Evolutionary conservation across 129 eudicot species (phyloP).

Genomic region (Artemisia tridentata): DNA sequence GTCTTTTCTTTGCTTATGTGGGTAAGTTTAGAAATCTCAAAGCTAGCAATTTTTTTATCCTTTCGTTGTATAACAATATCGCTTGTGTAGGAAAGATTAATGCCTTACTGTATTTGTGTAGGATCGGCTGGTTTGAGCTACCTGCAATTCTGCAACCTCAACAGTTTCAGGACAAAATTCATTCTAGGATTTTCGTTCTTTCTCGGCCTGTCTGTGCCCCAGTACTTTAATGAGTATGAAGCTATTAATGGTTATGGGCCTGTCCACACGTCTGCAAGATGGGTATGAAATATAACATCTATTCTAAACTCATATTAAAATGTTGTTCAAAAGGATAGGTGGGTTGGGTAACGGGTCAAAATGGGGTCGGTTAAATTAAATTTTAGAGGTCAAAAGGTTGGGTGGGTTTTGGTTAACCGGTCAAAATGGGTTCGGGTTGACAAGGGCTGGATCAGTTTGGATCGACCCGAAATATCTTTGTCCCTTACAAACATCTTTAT

Average conservation of each 20-base stretch:
- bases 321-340: background rate
- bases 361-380: no score
- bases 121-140: constrained; percentile 68
- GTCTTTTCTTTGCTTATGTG: constrained; percentile 72
- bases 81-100: background rate
- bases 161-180: constrained; percentile 68
- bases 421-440: background rate
- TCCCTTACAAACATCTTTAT: no score
- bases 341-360: background rate
- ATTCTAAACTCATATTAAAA: background rate
- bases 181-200: constrained; percentile 63
- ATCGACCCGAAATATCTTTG: no score
- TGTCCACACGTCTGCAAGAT: constrained; percentile 68
- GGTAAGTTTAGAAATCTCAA: constrained; percentile 38
- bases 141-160: constrained; percentile 75
- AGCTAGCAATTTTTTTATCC: background rate
- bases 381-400: no score
- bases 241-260: constrained; percentile 63
- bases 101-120: constrained; percentile 22
- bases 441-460: no score
- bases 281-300: constrained; percentile 40
- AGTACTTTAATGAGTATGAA: constrained; percentile 62
- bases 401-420: no score
- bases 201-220: constrained; percentile 65
- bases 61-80: background rate